These are phyloP conservation scores for Petunia hybrid DNA, from an alignment of 305 asterid genomes.

Conservation along the genomic window DNA sequence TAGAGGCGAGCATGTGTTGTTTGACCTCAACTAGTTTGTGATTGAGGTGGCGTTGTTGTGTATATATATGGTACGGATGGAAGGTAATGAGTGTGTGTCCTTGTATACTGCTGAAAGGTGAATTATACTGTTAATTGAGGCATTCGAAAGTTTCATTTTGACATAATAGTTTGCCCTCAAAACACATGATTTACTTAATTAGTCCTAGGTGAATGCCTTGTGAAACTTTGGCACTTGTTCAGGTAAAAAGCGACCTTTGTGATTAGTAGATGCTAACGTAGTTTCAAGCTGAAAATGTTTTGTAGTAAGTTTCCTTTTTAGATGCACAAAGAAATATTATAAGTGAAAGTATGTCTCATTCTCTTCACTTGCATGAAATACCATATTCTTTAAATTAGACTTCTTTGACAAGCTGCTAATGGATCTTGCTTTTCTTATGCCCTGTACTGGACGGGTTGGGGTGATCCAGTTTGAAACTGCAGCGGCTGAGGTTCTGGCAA, in stretches of 20 bases:
- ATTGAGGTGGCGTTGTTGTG: not conserved
- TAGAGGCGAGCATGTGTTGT: not conserved
- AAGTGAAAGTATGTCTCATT: not conserved
- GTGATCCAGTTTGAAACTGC: constrained; percentile 84
- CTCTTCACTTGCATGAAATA: constrained; percentile 18
- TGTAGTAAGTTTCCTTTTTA: not conserved
- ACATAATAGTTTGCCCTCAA: not conserved
- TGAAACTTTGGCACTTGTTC: not conserved
- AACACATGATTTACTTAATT: not conserved
- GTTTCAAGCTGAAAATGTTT: not conserved
- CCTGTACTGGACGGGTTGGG: constrained; percentile 16
- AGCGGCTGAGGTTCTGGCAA: constrained; percentile 86
- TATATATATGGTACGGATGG: not conserved
- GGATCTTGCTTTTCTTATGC: constrained; percentile 11
- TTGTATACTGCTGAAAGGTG: not conserved
- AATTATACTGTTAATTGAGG: not conserved
- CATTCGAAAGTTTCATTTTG: not conserved
- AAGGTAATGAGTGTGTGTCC: not conserved
- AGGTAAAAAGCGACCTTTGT: no score
- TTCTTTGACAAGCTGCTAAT: not conserved
- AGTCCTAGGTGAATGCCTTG: not conserved
- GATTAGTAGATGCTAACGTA: not conserved
- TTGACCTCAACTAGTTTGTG: not conserved
- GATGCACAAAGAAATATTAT: no score
- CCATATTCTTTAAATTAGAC: not conserved